Base-by-base conservation (phyloP, 257 asterid genomes). In the Lavandula angustifolia region DNA sequence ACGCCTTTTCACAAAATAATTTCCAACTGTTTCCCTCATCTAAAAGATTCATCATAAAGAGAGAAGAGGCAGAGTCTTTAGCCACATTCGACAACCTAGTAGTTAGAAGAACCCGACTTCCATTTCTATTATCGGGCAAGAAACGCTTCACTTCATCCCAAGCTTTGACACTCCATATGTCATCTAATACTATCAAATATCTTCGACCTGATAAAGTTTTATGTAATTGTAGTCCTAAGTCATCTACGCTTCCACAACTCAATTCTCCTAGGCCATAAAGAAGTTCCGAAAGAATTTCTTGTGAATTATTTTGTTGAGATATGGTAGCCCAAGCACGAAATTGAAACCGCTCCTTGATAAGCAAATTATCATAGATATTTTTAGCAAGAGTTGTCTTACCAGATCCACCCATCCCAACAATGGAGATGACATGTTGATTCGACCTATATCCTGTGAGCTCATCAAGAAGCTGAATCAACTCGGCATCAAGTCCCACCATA, bases 11-110 rank as follows among this genome's bases (percentile, higher is more conserved):
- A n/a, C 42, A 29, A 44, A 61, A 46, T 9, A 61, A 2, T 27
- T 12, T 14, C 67, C 67, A 61, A 61, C 66, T 42, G 6, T 43
- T 32, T 3, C 27, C 66, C 54, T 43, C 42, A 7, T 42, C 54
- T 3, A 60, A 14, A 29, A 60, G 31, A 1, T 7, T 6, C 66
- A 59, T 59, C 52, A 10, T 6, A 11, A 59, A 9, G 4, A 6
- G 31, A 4, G 35, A 22, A 9, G 65, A 59, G n/a, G 10, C 12
- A 6, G 3, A 3, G 5, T 41, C 16, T 16, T 17, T 8, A 9
- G 64, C 65, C 7, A 60, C 2, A 0, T 12, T 29, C 2, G 66
- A 43, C 3, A 29, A 10, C 54, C 66, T 43, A 61, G 66, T 60
- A 12, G 66, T 42, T 40, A 60, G 6, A 42, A 40, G 6, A 9